phyloP scores from a whole-genome alignment of 257 asterid species.

The Solanum appendiculatum region DNA sequence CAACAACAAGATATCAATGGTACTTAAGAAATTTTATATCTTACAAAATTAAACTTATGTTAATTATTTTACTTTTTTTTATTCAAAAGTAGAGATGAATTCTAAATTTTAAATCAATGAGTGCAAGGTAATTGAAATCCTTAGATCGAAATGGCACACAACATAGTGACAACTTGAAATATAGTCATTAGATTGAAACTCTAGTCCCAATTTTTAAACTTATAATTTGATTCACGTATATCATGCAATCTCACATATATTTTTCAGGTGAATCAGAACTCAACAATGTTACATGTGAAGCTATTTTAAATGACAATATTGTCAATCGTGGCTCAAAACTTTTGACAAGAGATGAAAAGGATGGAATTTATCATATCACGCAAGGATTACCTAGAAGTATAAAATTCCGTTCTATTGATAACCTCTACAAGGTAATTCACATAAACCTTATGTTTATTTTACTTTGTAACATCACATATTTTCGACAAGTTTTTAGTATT shows the following conservation, averaged over 20 bases:
- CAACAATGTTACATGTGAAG: not conserved
- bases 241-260: not conserved
- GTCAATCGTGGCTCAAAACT: not conserved
- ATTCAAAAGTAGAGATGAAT: not conserved
- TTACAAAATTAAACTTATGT: not conserved
- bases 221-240: not conserved
- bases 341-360: not conserved
- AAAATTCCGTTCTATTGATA: not conserved
- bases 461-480: not conserved
- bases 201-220: not conserved
- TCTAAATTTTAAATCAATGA: not conserved
- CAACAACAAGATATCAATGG: not conserved
- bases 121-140: not conserved
- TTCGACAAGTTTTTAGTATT: not conserved
- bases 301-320: not conserved
- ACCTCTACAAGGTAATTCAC: not conserved
- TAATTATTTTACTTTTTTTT: not conserved
- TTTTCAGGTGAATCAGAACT: not conserved
- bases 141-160: not conserved
- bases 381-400: not conserved
- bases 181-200: not conserved
- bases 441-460: not conserved
- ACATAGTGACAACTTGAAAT: not conserved
- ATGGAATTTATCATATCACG: not conserved
- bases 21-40: not conserved